phyloP scores from a whole-genome alignment of 139 green algal genomes.

The Chlamydomonas asymmetrica region DNA sequence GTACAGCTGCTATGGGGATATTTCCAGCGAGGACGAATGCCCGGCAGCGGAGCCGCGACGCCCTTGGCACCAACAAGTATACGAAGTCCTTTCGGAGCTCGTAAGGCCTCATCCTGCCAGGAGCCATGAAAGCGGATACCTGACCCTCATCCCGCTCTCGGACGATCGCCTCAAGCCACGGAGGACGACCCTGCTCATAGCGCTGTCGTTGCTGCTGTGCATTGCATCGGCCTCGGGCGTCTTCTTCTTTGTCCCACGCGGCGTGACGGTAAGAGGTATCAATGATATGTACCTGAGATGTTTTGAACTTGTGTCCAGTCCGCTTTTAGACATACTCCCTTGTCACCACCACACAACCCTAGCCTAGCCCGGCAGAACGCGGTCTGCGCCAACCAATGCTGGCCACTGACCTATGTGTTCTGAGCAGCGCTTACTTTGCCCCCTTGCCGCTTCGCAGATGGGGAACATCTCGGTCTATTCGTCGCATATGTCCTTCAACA shows the following conservation, averaged over 20 bases:
- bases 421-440: neutral
- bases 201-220: constrained; percentile 33
- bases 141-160: constrained; percentile 72
- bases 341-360: neutral
- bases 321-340: neutral
- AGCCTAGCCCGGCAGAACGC: neutral
- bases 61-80: no score
- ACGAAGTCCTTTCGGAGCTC: no score
- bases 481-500: constrained; percentile 75
- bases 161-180: constrained; percentile 46
- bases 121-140: constrained; percentile 54
- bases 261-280: constrained; percentile 68
- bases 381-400: neutral
- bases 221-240: constrained; percentile 39
- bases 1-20: no score
- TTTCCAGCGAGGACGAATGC: no score
- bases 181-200: constrained; percentile 39
- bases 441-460: neutral
- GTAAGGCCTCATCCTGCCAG: no score
- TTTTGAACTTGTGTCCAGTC: neutral
- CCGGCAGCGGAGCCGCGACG: no score
- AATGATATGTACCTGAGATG: neutral
- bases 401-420: neutral
- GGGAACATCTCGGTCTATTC: constrained; percentile 39
- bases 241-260: constrained; percentile 69